These are phyloP conservation scores for Lasiodiplodia hormozganensis DNA, from an alignment of 2,329 filamentous ascomycete species.

Conservation along the genomic window DNA sequence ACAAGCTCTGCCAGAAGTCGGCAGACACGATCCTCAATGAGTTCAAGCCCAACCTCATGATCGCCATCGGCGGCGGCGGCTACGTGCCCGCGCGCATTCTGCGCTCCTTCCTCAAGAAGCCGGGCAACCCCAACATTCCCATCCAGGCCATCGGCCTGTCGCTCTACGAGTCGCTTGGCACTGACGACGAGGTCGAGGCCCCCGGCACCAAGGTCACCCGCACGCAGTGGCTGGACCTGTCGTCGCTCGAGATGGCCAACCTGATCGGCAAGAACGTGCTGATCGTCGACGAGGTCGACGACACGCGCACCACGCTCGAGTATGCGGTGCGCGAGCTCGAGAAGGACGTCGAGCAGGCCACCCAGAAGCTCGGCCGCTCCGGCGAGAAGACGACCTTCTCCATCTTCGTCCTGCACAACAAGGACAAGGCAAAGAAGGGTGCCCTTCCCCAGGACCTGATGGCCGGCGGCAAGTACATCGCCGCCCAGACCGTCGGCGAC, in stretches of 20 bases:
- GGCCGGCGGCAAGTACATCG: conserved; percentile 74
- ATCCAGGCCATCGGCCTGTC: conserved; percentile 99
- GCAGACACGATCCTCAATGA: conserved; percentile 81
- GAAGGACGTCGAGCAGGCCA: conserved; percentile 89
- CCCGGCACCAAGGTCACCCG: conserved; percentile 94
- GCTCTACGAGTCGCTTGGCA: conserved; percentile 85
- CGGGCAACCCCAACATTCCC: conserved; percentile 89
- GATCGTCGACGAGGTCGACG: conserved; percentile 95
- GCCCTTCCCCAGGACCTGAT: conserved; percentile 80
- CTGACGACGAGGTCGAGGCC: conserved; percentile 70
- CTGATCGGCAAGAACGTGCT: conserved; percentile 89
- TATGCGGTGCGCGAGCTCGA: conserved; percentile 92
- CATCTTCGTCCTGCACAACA: conserved; percentile 98
- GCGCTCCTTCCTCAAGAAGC: conserved; percentile 93
- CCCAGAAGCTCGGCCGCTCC: conserved; percentile 72
- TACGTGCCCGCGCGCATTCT: conserved; percentile 97
- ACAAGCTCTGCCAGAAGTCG: conserved; percentile 93
- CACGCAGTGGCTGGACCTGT: conserved; percentile 97
- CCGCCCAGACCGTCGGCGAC: conserved; percentile 87
- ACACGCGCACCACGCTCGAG: conserved; percentile 91
- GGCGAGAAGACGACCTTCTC: conserved; percentile 83
- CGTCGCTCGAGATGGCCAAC: conserved; percentile 83
- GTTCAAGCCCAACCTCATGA: conserved; percentile 94
- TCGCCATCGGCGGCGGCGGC: conserved; percentile 96
- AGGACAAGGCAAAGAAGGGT: conserved; percentile 97